phyloP scores from a whole-genome alignment of 2,329 filamentous ascomycete genomes.

The Sporothrix inflata region DNA sequence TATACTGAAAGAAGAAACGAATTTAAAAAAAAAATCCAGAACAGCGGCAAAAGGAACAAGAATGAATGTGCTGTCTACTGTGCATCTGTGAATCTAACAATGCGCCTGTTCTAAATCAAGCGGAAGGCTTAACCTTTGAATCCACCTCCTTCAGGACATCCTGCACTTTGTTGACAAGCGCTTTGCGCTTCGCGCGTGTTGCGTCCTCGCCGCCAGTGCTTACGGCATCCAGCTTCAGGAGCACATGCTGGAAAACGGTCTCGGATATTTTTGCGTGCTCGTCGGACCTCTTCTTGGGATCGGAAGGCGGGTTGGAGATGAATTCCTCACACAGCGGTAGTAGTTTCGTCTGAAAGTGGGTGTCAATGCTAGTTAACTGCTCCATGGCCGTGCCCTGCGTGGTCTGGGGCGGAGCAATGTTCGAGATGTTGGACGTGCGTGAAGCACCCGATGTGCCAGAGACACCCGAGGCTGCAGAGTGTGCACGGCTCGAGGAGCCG shows the following conservation, averaged over 20 bases:
- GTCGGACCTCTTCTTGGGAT: conserved; percentile 69
- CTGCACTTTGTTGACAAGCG: conserved; percentile 73
- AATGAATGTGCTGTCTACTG: not conserved
- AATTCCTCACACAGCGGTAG: conserved; percentile 68
- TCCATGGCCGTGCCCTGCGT: conserved; percentile 53
- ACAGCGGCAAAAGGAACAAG: not conserved
- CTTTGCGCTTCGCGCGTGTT: conserved; percentile 68
- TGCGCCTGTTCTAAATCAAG: conserved; percentile 13
- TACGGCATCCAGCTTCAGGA: conserved; percentile 76
- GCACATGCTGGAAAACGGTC: conserved; percentile 73
- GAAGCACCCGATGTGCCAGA: conserved; percentile 39
- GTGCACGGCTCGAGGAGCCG: conserved; percentile 43
- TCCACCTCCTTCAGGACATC: conserved; percentile 68
- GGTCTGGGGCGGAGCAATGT: conserved; percentile 40
- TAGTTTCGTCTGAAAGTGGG: conserved; percentile 66
- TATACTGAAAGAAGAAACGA: not conserved
- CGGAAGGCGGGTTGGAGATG: conserved; percentile 63
- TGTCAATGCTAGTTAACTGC: conserved; percentile 68
- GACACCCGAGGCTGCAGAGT: conserved; percentile 40
- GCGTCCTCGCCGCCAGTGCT: conserved; percentile 71
- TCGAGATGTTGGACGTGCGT: conserved; percentile 31
- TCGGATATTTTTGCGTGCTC: conserved; percentile 77
- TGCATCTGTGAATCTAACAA: not conserved
- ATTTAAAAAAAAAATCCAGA: not conserved
- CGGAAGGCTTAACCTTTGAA: conserved; percentile 37